Evolutionary conservation across 208 protist species (phyloP), one percentile per base, ranked within the genome.

Genomic region (Acanthamoeba triangularis): DNA sequence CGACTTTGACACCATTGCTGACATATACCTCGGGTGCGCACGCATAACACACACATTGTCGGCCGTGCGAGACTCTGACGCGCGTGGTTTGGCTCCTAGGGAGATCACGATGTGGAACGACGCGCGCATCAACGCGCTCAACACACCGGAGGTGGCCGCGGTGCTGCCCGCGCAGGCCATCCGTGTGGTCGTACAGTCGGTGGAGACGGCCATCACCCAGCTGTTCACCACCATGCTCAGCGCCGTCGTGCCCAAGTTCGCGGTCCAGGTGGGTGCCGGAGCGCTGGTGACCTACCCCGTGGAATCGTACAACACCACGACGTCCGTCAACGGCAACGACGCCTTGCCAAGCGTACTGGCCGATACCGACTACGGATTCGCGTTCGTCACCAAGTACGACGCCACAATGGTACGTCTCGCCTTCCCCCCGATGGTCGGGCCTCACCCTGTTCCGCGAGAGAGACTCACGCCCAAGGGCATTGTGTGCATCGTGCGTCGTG

Each of bases 101-200:
- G 67, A 76, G 7, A 76, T 76, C 67, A 76, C 67, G 11, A 76
- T 76, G 67, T 76, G 67, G 67, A 13, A 76, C 67, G 67, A 76
- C 11, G 33, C 5, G 67, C 67, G 67, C 67, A 76, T 76, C 67
- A 16, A 41, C 0, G 67, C 28, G 3, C 67, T 76, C n/a, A 76
- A 76, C 30, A 20, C 14, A 8, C 23, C 23, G 0, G 67, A 76
- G 30, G 67, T 76, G n/a, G 35, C 28, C 35, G 35, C 28, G 28
- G 11, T 1, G 67, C 67, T 76, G 67, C 67, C 67, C 35, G 18
- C 28, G 28, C 33, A 76, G 35, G 67, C 67, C 30, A 76, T 76
- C 67, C 67, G 4, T 23, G 67, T 76, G 33, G 67, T 76, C 11
- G n/a, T 23, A 5, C 35, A 18, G 67, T 44, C 67, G n/a, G 33